These are phyloP conservation scores for Stellera chamaejasme DNA, from an alignment of 345 rosid species.

Conservation along the genomic window DNA sequence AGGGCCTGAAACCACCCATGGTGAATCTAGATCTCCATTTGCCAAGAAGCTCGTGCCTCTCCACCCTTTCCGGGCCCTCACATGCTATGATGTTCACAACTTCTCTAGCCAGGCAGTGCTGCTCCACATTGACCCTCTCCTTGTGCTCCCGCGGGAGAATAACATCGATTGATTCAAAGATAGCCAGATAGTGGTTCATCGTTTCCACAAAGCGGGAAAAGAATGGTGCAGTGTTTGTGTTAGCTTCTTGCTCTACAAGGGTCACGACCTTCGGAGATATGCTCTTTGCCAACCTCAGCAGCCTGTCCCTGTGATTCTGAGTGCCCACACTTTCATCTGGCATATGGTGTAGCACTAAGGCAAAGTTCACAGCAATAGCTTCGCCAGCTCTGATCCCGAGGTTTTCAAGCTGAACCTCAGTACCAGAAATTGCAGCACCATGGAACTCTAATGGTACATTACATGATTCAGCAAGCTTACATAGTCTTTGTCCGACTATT, in stretches of 20 bases:
- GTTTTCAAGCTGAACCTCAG: conserved; percentile 55
- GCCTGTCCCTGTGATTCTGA: conserved; percentile 78
- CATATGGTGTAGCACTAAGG: conserved; percentile 79
- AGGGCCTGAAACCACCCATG: conserved; percentile 88
- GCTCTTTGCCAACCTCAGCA: conserved; percentile 66
- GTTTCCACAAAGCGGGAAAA: conserved; percentile 64
- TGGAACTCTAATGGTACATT: conserved; percentile 81
- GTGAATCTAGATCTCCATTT: conserved; percentile 78
- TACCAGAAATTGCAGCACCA: conserved; percentile 44
- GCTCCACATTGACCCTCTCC: conserved; percentile 83
- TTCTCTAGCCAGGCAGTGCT: conserved; percentile 95
- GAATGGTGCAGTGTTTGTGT: conserved; percentile 81
- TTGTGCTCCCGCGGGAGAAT: conserved; percentile 70
- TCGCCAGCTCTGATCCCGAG: conserved; percentile 62
- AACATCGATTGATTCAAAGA: conserved; percentile 75
- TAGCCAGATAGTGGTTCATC: conserved; percentile 56
- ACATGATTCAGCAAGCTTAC: conserved; percentile 54
- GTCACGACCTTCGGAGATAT: conserved; percentile 81
- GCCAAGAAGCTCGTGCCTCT: conserved; percentile 74
- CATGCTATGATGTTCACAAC: conserved; percentile 89
- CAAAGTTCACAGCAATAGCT: conserved; percentile 79
- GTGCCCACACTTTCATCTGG: conserved; percentile 87
- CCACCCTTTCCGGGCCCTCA: conserved; percentile 86
- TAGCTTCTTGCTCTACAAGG: conserved; percentile 84
- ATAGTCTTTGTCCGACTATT: conserved; percentile 66